Conservation (phyloP, 2,329 filamentous ascomycete genomes). For the Paracamarosporium sp. region DNA sequence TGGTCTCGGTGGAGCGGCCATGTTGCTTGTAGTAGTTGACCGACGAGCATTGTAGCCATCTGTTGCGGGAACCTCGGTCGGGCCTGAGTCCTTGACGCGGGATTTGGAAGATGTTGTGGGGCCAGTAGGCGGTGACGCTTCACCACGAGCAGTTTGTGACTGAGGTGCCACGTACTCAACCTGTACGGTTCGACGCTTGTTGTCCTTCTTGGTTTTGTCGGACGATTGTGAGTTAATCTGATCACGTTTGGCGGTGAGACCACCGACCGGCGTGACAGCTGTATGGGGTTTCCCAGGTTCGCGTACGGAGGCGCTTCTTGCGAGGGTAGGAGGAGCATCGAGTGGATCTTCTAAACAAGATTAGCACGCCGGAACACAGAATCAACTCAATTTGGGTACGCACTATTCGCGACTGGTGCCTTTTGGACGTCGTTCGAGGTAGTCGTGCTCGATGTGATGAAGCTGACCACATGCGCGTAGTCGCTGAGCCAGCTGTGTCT, state of each 20-base stretch:
- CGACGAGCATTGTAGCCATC: constrained; percentile 40
- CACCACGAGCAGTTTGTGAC: constrained; percentile 81
- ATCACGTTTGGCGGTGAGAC: constrained; percentile 75
- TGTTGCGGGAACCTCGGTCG: constrained; percentile 51
- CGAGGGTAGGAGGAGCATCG: constrained; percentile 69
- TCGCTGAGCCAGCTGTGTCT: constrained; percentile 98
- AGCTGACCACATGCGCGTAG: constrained; percentile 93
- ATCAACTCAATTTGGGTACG: constrained; percentile 21
- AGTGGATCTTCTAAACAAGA: constrained; percentile 55
- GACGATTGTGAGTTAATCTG: constrained; percentile 73
- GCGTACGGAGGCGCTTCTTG: constrained; percentile 90
- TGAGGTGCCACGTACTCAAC: constrained; percentile 96
- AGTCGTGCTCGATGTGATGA: constrained; percentile 95
- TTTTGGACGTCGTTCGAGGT: constrained; percentile 85
- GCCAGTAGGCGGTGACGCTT: constrained; percentile 48
- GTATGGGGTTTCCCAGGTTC: constrained; percentile 75
- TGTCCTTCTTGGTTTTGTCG: constrained; percentile 68
- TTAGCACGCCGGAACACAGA: not conserved
- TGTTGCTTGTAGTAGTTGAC: constrained; percentile 26
- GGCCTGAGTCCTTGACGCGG: constrained; percentile 63
- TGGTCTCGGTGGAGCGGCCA: constrained; percentile 42
- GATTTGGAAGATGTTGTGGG: constrained; percentile 52
- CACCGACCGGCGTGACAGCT: constrained; percentile 57
- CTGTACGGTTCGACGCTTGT: constrained; percentile 92
- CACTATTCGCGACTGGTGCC: constrained; percentile 70